Evolutionary conservation across 2,329 filamentous ascomycete genomes (phyloP), one percentile per base, ranked within the genome.

Genomic region (Pleomassaria siparia): DNA sequence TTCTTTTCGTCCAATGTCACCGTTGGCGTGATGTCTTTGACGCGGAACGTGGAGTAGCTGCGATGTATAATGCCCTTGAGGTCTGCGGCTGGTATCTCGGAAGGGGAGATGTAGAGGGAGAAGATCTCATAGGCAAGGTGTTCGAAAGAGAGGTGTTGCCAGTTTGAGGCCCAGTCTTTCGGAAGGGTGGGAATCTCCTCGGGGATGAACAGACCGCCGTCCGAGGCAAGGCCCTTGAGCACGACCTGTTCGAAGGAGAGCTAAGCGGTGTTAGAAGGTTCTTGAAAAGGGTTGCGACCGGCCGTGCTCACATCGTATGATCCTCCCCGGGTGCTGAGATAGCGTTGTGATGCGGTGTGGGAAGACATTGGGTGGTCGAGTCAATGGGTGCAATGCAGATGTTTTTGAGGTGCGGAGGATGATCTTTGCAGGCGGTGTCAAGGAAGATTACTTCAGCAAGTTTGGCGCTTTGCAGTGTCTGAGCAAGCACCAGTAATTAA

Each of bases 161-260:
- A 96, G 64, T 74, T 73, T 28, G 79, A 79, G 62, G 86, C 75
- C 84, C 85, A 88, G 67, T 84, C 76, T 47, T 65, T 64, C 46
- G 82, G 82, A 46, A 86, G 71, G 4, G 76, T 70, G 41, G 91
- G 91, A 53, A 95, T 87, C 55, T 87, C 80, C 67, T 96, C 86
- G 33, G 91, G 91, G 54, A 96, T 87, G 76, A 92, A 96, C 22
- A 96, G 84, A 44, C 91, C 91, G 49, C 90, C 89, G 65, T 96
- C 91, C 37, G 82, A 79, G 49, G 90, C 91, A 47, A 96, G 84
- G 36, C 91, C 91, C 72, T 95, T 95, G 56, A 96, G 79, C 32
- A 96, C 90, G 39, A 91, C 91, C 44, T 91, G 85, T 73, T 96
- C 91, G 70, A 96, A 96, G 43, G 89, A 91, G 59, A 95, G 80